Evolutionary conservation across 1,284 basidiomycete species (phyloP).

Genomic region (Schizopora paradoxa): DNA sequence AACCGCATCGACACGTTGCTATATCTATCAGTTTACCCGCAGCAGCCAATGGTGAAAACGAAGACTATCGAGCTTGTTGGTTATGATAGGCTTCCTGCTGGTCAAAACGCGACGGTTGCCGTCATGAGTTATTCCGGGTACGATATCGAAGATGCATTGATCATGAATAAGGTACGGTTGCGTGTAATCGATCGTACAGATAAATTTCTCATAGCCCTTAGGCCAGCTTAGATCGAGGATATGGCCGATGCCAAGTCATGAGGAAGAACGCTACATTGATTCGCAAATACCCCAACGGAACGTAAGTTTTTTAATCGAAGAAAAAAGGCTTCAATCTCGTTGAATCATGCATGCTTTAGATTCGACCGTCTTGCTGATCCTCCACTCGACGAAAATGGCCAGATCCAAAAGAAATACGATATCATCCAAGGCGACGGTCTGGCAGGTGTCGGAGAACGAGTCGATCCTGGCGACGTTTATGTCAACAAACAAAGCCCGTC

Average conservation of each 20-base stretch:
- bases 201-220: constrained; percentile 29
- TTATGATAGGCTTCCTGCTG: constrained; percentile 95
- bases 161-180: constrained; percentile 78
- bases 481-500: constrained; percentile 96
- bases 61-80: constrained; percentile 97
- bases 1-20: constrained; percentile 98
- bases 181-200: constrained; percentile 4
- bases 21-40: constrained; percentile 98
- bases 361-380: constrained; percentile 94
- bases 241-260: constrained; percentile 95
- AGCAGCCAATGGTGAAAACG: constrained; percentile 99
- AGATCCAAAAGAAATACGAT: constrained; percentile 79
- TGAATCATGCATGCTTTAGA: constrained; percentile 33
- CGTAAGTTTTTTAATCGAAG: constrained; percentile 60
- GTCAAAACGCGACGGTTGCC: constrained; percentile 97
- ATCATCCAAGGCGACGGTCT: constrained; percentile 91
- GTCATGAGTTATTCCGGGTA: constrained; percentile 99
- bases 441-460: constrained; percentile 90
- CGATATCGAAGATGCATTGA: constrained; percentile 98
- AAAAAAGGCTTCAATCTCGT: constrained; percentile 10
- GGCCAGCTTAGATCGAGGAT: constrained; percentile 94
- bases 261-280: constrained; percentile 94
- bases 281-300: constrained; percentile 95
- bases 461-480: constrained; percentile 91
- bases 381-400: constrained; percentile 78